Evolutionary conservation across 768 basidiomycete species (phyloP).

Genomic region (Roridomyces roridus): DNA sequence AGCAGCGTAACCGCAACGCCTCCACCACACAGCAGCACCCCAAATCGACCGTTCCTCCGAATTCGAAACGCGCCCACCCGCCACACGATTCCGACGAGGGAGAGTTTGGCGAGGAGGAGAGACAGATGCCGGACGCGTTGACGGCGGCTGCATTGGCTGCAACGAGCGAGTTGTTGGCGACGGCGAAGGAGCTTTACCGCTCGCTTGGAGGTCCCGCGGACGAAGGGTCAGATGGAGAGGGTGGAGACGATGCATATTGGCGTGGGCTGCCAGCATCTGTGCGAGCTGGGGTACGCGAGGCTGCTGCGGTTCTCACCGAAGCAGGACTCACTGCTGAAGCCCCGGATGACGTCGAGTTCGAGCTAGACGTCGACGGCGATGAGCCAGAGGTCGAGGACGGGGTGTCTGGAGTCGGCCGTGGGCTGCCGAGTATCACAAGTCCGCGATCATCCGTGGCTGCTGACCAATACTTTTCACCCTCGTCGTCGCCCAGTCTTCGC

Average conservation of each 20-base stretch:
- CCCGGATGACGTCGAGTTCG: neutral
- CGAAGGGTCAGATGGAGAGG: neutral
- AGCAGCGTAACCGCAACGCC: too few relatives aligned
- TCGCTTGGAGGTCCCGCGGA: constrained; percentile 13
- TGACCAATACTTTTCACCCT: constrained; percentile 44
- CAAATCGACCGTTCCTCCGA: too few relatives aligned
- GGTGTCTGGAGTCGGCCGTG: neutral
- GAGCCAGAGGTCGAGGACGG: neutral
- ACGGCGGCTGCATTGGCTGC: constrained; percentile 34
- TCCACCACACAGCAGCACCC: too few relatives aligned
- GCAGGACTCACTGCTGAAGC: neutral
- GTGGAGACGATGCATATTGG: constrained; percentile 11
- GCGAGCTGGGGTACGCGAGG: constrained; percentile 16
- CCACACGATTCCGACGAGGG: too few relatives aligned
- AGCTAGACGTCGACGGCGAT: too few relatives aligned
- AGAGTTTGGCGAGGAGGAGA: too few relatives aligned
- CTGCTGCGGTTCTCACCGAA: constrained; percentile 8
- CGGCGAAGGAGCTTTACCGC: constrained; percentile 66
- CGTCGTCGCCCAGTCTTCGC: constrained; percentile 34
- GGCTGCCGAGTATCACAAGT: neutral
- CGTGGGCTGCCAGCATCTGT: constrained; percentile 6
- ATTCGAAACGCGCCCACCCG: too few relatives aligned
- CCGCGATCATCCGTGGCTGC: constrained; percentile 33
- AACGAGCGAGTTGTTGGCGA: constrained; percentile 65
- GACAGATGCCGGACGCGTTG: neutral